Evolutionary conservation across 2,329 filamentous ascomycete genomes (phyloP).

Genomic region (Sclerotinia glacialis): DNA sequence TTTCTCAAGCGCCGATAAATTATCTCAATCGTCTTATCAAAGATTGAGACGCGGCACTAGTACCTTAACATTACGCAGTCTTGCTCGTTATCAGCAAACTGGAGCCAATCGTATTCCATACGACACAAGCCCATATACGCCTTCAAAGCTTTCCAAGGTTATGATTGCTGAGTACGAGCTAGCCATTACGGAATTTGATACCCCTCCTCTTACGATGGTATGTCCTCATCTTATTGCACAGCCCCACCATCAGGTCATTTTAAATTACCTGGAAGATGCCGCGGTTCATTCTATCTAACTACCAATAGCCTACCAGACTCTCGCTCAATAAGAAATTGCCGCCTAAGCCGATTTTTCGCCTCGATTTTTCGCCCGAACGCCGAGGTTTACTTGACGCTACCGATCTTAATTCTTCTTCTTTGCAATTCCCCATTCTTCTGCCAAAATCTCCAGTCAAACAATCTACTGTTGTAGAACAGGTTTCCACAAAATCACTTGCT

Average conservation of each 20-base stretch:
- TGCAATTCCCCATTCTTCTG: constrained; percentile 1
- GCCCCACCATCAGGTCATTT: background rate
- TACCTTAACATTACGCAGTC: background rate
- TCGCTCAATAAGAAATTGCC: constrained; percentile 13
- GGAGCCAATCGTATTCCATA: background rate
- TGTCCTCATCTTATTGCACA: background rate
- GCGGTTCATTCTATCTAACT: background rate
- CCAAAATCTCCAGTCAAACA: background rate
- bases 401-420: constrained; percentile 8
- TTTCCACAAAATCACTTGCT: background rate
- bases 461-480: background rate
- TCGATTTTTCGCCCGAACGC: constrained; percentile 3
- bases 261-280: background rate
- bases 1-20: background rate
- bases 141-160: constrained; percentile 18
- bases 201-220: background rate
- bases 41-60: constrained; percentile 5
- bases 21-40: background rate
- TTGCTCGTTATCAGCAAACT: background rate
- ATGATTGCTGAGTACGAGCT: constrained; percentile 8
- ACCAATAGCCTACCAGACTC: background rate
- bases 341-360: constrained; percentile 1
- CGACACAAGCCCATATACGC: background rate
- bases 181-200: background rate
- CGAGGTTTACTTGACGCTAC: constrained; percentile 16